These are phyloP conservation scores for Scutellaria galericulata DNA, from an alignment of 257 asterid species.

Conservation along the genomic window DNA sequence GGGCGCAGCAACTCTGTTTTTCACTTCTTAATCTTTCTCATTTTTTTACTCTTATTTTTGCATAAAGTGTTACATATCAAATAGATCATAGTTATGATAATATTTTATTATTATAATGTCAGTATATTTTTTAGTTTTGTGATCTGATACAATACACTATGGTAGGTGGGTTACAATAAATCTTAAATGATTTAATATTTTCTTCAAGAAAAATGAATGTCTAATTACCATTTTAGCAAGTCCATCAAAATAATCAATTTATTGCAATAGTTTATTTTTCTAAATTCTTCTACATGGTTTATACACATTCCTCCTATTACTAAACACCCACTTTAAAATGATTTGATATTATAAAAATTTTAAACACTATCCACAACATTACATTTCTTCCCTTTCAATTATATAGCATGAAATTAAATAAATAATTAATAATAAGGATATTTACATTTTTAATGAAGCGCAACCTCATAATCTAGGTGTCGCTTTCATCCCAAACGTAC, in stretches of 20 bases:
- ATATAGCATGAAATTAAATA: background rate
- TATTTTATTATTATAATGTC: no score
- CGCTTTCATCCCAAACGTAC: constrained; percentile 26
- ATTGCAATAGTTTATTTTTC: no score
- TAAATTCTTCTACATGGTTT: no score
- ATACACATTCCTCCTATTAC: no score
- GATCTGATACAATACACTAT: background rate
- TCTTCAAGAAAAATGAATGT: background rate
- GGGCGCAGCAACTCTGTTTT: constrained; percentile 13
- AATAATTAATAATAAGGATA: background rate
- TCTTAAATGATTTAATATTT: constrained; percentile 11
- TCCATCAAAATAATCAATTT: background rate
- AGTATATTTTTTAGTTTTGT: no score
- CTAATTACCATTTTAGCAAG: background rate
- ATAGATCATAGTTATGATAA: background rate
- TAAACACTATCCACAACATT: no score
- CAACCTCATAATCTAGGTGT: background rate
- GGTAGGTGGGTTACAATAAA: constrained; percentile 28
- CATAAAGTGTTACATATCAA: background rate
- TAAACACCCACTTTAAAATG: no score
- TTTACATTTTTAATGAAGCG: background rate
- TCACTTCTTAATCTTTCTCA: background rate
- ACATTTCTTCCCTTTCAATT: background rate
- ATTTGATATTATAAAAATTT: no score
- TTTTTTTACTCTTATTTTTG: no score